Evolutionary conservation across 148 eudicot genomes (phyloP).

Genomic region (Amaranthus cruentus): DNA sequence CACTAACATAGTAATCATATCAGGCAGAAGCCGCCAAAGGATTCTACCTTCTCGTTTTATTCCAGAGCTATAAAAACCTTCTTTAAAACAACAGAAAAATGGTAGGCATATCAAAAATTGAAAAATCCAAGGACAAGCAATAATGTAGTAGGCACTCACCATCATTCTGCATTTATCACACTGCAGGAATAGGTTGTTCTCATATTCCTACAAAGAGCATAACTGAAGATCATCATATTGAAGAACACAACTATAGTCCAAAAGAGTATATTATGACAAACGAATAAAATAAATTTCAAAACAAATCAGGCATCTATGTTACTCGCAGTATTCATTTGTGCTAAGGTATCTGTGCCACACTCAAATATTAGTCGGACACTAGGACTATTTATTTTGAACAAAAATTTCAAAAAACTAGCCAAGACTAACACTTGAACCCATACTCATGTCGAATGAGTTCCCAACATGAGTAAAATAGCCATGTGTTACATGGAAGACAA

Average conservation of each 20-base stretch:
- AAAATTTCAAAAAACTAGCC: too few species aligned
- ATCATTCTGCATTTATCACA: conserved; percentile 99
- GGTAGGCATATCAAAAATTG: neutral
- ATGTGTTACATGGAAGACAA: neutral
- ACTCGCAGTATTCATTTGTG: too few species aligned
- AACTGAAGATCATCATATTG: conserved; percentile 12
- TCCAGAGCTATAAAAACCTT: too few species aligned
- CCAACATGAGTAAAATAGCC: neutral
- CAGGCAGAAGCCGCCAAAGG: too few species aligned
- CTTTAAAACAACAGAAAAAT: neutral
- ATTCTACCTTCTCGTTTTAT: too few species aligned
- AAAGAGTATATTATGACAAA: neutral
- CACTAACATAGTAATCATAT: too few species aligned
- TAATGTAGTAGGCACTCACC: conserved; percentile 41
- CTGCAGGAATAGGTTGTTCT: conserved; percentile 89
- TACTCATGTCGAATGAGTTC: too few species aligned
- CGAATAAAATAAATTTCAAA: conserved; percentile 1
- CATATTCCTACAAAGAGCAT: conserved; percentile 65
- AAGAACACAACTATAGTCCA: neutral
- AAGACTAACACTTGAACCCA: too few species aligned
- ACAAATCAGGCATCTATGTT: neutral
- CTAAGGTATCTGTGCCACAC: too few species aligned
- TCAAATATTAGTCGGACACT: too few species aligned
- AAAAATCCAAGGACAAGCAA: neutral
- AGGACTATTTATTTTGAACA: too few species aligned